Conservation (phyloP, 148 eudicot genomes). For the Silene uniflora region DNA sequence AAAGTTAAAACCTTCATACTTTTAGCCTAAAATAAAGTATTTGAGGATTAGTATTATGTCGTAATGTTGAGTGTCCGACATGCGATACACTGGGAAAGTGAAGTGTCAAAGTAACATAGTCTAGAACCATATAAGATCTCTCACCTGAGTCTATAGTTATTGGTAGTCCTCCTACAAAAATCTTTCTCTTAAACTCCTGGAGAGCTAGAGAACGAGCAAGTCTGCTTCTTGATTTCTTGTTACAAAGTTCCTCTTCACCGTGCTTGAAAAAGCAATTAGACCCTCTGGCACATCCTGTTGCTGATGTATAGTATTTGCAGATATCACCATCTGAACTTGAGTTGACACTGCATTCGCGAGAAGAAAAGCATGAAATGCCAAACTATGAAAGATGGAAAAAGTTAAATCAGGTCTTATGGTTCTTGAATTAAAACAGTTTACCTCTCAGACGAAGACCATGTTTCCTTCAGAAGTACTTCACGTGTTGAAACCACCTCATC, state of each 20-base stretch:
- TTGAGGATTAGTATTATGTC: neutral
- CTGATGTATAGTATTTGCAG: slow-evolving; percentile 33
- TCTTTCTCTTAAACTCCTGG: slow-evolving; percentile 26
- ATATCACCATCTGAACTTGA: slow-evolving; percentile 23
- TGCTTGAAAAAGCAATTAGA: slow-evolving; percentile 32
- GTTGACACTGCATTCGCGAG: slow-evolving; percentile 22
- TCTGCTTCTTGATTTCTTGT: slow-evolving; percentile 18
- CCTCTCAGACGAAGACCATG: slow-evolving; percentile 28
- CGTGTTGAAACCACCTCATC: slow-evolving; percentile 28
- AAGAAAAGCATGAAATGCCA: neutral
- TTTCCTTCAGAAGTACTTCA: slow-evolving; percentile 28
- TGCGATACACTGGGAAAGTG: neutral
- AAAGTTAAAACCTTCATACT: too few relatives aligned
- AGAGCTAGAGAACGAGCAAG: slow-evolving; percentile 23
- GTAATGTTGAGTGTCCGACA: neutral
- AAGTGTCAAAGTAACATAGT: too few relatives aligned
- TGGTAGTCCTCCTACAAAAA: slow-evolving; percentile 38
- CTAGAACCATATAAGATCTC: neutral
- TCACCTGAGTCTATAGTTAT: slow-evolving; percentile 30
- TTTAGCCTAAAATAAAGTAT: neutral
- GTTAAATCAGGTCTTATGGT: neutral
- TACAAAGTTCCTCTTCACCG: slow-evolving; percentile 24
- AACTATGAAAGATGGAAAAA: neutral
- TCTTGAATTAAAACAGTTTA: slow-evolving; percentile 7
- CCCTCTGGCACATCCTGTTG: slow-evolving; percentile 37